Base-by-base conservation (phyloP, 139 green algal species). In the Marvania coccoides region DNA sequence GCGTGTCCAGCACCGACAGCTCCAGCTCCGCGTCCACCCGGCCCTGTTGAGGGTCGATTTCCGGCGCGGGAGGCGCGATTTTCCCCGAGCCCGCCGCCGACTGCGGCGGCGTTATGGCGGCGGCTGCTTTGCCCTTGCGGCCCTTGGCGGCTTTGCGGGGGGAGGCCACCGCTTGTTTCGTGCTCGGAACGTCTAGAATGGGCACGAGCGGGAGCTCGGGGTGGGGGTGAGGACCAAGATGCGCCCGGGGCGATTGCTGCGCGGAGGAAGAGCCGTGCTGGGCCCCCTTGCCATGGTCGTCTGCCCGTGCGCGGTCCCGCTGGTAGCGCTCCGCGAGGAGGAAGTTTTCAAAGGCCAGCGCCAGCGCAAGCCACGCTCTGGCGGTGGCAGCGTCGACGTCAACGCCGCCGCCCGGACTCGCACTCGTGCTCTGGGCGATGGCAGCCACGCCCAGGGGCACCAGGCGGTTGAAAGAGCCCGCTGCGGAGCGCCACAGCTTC, bases 401-500 rank as follows among this genome's bases (percentile, higher is more conserved):
- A 9, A 38, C n/a, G n/a, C n/a, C n/a, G n/a, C n/a, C n/a, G n/a
- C n/a, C n/a, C n/a, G n/a, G n/a, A n/a, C n/a, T n/a, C n/a, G n/a
- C n/a, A n/a, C n/a, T n/a, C n/a, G n/a, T n/a, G n/a, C n/a, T n/a
- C n/a, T n/a, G n/a, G n/a, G n/a, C n/a, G n/a, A 90, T 65, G 12
- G 83, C 84, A 2, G 84, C 82, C 46, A 94, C 62, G 2, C 88
- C 87, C 0, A 69, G 33, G 0, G 63, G 51, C 13, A 92, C 79
- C 3, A 91, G 75, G 2, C 64, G 55, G 4, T 78, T 80, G 48
- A 94, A 88, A 6, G 75, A 75, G 19, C 47, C 40, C 4, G 79
- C 77, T 14, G 84, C 75, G 4, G 70, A 33, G 2, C 82, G 77
- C 88, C 88, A 95, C n/a, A 95, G 77, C 7, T 57, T 56, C 4